These are phyloP conservation scores for Plasmodium gallinaceum DNA, from an alignment of 169 alveolate genomes.

Conservation along the genomic window DNA sequence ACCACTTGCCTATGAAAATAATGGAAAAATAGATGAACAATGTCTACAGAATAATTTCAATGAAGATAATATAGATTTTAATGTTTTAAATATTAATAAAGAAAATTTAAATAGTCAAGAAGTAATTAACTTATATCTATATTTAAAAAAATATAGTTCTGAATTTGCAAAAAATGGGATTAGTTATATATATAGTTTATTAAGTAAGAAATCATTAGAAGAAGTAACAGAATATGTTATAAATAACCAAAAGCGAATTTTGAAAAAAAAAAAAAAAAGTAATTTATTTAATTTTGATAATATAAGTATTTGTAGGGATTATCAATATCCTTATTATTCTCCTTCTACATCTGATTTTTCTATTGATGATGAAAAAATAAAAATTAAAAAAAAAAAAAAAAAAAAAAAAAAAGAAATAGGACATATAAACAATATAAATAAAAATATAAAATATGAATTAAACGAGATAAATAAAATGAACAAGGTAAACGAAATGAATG, in stretches of 20 bases:
- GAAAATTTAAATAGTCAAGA: slow-evolving; percentile 42
- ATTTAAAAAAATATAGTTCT: slow-evolving; percentile 14
- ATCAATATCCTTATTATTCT: slow-evolving; percentile 75
- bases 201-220: slow-evolving; percentile 7
- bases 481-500: not conserved
- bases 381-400: not conserved
- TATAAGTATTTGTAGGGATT: slow-evolving; percentile 61
- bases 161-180: slow-evolving; percentile 26
- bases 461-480: not conserved
- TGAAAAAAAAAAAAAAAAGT: slow-evolving; percentile 16
- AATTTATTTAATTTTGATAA: slow-evolving; percentile 28
- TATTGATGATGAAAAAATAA: slow-evolving; percentile 31
- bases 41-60: not conserved
- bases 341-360: slow-evolving; percentile 61
- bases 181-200: slow-evolving; percentile 18
- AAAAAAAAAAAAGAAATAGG: slow-evolving; percentile 22
- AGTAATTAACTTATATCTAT: slow-evolving; percentile 31
- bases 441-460: not conserved
- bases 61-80: not conserved
- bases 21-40: not conserved
- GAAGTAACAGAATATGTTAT: slow-evolving; percentile 12
- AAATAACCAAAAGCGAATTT: slow-evolving; percentile 26
- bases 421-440: not conserved
- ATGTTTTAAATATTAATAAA: slow-evolving; percentile 12
- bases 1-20: not conserved